phyloP scores from a whole-genome alignment of 805 yeast genomes.

The Wickerhamiella cacticola region DNA sequence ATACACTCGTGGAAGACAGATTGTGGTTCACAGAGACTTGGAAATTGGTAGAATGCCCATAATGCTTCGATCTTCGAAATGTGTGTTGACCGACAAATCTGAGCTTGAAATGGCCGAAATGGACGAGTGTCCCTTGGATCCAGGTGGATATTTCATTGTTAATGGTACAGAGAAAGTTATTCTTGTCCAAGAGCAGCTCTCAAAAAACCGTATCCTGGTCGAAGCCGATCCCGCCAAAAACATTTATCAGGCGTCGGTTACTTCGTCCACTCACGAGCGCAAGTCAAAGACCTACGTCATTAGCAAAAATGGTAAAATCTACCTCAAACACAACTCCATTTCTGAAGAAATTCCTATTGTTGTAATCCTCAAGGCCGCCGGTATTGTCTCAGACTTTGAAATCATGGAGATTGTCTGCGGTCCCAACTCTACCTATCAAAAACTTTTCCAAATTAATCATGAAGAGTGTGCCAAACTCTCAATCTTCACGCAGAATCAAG shows the following conservation, averaged over 20 bases:
- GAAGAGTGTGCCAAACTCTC: slow-evolving; percentile 85
- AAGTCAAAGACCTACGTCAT: slow-evolving; percentile 94
- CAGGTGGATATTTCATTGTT: slow-evolving; percentile 96
- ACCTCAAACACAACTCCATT: slow-evolving; percentile 88
- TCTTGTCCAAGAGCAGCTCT: slow-evolving; percentile 89
- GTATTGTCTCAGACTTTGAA: slow-evolving; percentile 82
- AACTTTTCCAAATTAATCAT: slow-evolving; percentile 79
- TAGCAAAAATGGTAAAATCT: slow-evolving; percentile 79
- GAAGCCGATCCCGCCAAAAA: slow-evolving; percentile 94
- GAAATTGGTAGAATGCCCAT: slow-evolving; percentile 99
- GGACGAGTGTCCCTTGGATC: slow-evolving; percentile 94
- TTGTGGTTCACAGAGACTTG: slow-evolving; percentile 76
- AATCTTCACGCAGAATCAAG: slow-evolving; percentile 85
- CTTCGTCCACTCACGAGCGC: slow-evolving; percentile 96
- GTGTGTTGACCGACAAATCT: slow-evolving; percentile 67
- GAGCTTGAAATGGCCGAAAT: slow-evolving; percentile 77
- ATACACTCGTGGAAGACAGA: slow-evolving; percentile 87
- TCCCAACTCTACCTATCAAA: slow-evolving; percentile 75
- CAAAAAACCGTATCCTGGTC: slow-evolving; percentile 93
- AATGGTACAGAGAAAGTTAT: slow-evolving; percentile 98
- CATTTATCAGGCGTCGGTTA: slow-evolving; percentile 93
- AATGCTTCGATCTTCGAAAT: slow-evolving; percentile 87
- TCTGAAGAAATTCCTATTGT: slow-evolving; percentile 94
- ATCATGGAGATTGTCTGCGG: slow-evolving; percentile 93
- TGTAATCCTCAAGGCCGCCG: slow-evolving; percentile 86